Base-by-base conservation (phyloP, 2,329 filamentous ascomycete genomes). In the Arthrobotrys iridis region DNA sequence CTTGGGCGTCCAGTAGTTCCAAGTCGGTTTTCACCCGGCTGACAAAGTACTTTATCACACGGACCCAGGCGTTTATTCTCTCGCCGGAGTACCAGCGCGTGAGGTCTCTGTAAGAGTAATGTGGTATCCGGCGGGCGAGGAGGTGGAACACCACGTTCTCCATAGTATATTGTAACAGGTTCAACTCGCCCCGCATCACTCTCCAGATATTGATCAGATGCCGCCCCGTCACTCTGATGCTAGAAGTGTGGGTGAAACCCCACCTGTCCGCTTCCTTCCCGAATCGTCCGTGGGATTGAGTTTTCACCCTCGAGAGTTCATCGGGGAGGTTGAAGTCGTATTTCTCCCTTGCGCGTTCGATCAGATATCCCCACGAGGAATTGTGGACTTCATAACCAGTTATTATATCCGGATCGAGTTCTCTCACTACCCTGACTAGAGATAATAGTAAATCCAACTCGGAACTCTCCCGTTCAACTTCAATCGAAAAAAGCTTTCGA, bases 191-290 rank as follows among this genome's bases (percentile, higher is more conserved):
- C 70, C 93, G 88, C 93, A 99, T 97, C 0, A 93, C 93, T 79
- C 94, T 88, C 93, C 95, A 98, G 48, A 98, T 91, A 79, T 98
- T 98, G 83, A 99, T 93, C 86, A 96, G 93, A 81, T 98, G 94
- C 76, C 95, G 87, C 3, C 95, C 95, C 0, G 93, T 97, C n/a
- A 99, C 88, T 67, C 89, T 89, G 78, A 98, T 93, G 1, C 92
- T 94, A 1, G 93, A 97, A 0, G 93, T 96, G 63, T 93, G 93
- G 77, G 93, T 95, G 84, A 96, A 97, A 0, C 93, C 94, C 94
- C 94, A 98, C 77, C 88, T 87, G 81, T 97, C 93, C 57, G 88
- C 89, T 22, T 96, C 92, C 81, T 92, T 96, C 18, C 92, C 92
- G 80, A 93, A 93, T 64, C 90, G 88, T 1, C 93, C 92, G 80